Conservation (phyloP, 495 filamentous ascomycete species). For the Pyrenula aspistea region DNA sequence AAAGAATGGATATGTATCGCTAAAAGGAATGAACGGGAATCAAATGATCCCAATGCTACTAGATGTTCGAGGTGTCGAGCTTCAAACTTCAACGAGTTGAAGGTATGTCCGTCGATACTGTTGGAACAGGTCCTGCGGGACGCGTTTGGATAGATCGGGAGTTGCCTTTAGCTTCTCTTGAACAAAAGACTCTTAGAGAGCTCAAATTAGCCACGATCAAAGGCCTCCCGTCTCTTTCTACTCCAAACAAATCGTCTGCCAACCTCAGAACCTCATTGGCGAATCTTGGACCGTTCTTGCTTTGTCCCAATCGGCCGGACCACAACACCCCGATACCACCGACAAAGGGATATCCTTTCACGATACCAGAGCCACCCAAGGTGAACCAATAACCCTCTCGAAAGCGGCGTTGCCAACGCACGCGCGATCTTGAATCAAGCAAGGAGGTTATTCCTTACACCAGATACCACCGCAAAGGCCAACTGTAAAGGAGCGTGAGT, state of each 20-base stretch:
- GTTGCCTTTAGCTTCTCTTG: neutral
- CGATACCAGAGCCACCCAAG: neutral
- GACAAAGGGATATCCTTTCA: neutral
- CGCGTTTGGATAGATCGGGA: neutral
- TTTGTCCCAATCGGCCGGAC: neutral
- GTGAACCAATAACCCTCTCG: neutral
- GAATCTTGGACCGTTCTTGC: neutral
- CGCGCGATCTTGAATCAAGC: neutral
- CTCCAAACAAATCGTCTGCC: neutral
- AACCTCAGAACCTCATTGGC: neutral
- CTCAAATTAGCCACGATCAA: neutral
- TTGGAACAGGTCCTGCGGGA: neutral
- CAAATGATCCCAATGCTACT: neutral
- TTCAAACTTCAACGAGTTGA: neutral
- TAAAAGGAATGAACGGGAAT: neutral
- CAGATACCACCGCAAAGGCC: neutral
- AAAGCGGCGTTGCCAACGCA: neutral
- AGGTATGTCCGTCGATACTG: neutral
- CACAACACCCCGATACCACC: neutral
- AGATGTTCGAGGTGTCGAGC: neutral
- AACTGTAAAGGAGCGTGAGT: neutral
- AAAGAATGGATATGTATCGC: neutral
- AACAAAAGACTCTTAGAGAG: neutral
- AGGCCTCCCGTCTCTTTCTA: neutral
- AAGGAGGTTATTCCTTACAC: neutral